These are phyloP conservation scores for Chlorella sp. DNA, from an alignment of 139 green algal genomes.

Conservation along the genomic window DNA sequence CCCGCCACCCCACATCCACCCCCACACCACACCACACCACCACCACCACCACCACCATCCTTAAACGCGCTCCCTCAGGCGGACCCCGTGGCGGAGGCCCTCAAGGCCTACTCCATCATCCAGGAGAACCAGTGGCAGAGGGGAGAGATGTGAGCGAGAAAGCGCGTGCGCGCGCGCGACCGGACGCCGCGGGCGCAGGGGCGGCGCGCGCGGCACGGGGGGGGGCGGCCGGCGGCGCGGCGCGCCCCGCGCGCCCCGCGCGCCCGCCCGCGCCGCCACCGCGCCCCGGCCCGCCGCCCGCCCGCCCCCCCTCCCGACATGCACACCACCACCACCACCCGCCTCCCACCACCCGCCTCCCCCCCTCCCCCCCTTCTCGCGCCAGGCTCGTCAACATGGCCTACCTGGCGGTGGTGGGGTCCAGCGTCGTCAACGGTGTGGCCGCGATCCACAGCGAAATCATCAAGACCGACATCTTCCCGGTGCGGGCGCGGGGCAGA, in stretches of 20 bases:
- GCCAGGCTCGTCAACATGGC: slow-evolving; percentile 95
- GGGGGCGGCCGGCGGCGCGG: too few relatives aligned
- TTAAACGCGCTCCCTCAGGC: not conserved
- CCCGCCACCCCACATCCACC: not conserved
- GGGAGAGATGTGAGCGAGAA: slow-evolving; percentile 79
- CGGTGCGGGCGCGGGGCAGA: slow-evolving; percentile 7
- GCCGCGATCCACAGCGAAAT: slow-evolving; percentile 95
- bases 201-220: too few relatives aligned
- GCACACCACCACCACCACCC: too few relatives aligned
- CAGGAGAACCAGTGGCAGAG: slow-evolving; percentile 86
- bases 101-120: slow-evolving; percentile 82
- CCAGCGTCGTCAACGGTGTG: slow-evolving; percentile 93
- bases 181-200: too few relatives aligned
- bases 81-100: slow-evolving; percentile 47
- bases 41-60: too few relatives aligned
- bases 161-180: too few relatives aligned
- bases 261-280: too few relatives aligned
- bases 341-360: too few relatives aligned
- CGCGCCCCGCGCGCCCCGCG: too few relatives aligned
- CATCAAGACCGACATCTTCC: slow-evolving; percentile 92
- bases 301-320: too few relatives aligned
- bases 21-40: too few relatives aligned
- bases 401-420: slow-evolving; percentile 91
- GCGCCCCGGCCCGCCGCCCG: too few relatives aligned
- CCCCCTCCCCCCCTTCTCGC: not conserved